Conservation (phyloP, 148 eudicot genomes). For the Tetragonia tetragonoides region DNA sequence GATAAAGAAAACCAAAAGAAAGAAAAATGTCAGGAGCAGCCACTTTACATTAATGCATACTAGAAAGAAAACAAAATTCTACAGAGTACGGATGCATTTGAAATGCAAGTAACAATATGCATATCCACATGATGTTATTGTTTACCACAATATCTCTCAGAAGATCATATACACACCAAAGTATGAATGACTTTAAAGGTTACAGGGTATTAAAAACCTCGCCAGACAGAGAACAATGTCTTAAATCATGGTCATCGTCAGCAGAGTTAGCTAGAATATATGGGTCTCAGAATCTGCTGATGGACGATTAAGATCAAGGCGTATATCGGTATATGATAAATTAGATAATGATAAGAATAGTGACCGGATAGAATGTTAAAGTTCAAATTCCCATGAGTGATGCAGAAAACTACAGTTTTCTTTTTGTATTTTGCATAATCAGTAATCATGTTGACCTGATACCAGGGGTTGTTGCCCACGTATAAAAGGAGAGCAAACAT, state of each 20-base stretch:
- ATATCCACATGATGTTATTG: neutral
- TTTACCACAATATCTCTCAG: neutral
- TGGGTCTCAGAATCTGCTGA: neutral
- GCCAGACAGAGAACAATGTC: neutral
- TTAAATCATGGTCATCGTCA: neutral
- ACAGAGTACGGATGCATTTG: neutral
- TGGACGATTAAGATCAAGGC: neutral
- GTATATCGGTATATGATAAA: neutral
- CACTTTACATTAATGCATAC: neutral
- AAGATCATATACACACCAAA: neutral
- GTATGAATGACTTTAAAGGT: neutral
- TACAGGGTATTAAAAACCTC: too few species aligned
- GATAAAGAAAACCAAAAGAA: constrained; percentile 10
- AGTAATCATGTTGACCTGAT: too few species aligned
- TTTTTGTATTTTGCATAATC: too few species aligned
- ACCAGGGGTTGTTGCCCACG: too few species aligned
- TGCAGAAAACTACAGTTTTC: too few species aligned
- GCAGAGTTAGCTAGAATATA: neutral
- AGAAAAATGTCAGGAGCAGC: constrained; percentile 5
- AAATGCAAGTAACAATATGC: neutral
- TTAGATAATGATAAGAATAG: neutral
- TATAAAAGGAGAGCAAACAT: too few species aligned
- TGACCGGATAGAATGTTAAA: neutral
- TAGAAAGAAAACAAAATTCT: neutral
- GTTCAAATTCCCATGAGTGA: neutral